phyloP scores from a whole-genome alignment of 306 rosid genomes.

The Astragalus membranaceus region DNA sequence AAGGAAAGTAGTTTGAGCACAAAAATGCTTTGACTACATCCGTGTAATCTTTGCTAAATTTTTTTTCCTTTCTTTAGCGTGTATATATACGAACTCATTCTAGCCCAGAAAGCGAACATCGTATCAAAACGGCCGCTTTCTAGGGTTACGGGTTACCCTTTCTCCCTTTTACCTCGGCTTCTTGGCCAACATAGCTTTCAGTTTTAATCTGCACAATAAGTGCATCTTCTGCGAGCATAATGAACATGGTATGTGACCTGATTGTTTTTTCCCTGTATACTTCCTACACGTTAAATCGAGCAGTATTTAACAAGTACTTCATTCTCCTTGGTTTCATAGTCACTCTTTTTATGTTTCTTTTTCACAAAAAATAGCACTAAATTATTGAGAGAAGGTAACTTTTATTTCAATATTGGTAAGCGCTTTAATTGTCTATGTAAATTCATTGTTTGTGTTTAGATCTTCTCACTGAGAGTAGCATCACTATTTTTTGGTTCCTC shows the following conservation, averaged over 20 bases:
- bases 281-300: too few relatives aligned
- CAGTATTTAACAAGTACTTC: too few relatives aligned
- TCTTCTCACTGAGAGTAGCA: not conserved
- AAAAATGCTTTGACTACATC: conserved; percentile 6
- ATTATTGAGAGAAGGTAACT: too few relatives aligned
- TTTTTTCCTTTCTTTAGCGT: not conserved
- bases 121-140: not conserved
- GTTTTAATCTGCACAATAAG: not conserved
- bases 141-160: conserved; percentile 7
- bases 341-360: too few relatives aligned
- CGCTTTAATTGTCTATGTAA: too few relatives aligned
- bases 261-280: too few relatives aligned
- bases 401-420: too few relatives aligned
- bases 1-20: conserved; percentile 7
- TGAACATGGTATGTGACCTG: too few relatives aligned
- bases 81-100: not conserved
- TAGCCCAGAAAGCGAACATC: conserved; percentile 4
- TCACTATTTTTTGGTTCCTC: not conserved
- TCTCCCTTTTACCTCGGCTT: not conserved
- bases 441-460: not conserved
- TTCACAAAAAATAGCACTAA: too few relatives aligned
- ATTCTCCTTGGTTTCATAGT: too few relatives aligned
- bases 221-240: too few relatives aligned
- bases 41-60: not conserved
- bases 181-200: not conserved